Conservation (phyloP, 2,329 filamentous ascomycete species). For the Microdochium nivale region DNA sequence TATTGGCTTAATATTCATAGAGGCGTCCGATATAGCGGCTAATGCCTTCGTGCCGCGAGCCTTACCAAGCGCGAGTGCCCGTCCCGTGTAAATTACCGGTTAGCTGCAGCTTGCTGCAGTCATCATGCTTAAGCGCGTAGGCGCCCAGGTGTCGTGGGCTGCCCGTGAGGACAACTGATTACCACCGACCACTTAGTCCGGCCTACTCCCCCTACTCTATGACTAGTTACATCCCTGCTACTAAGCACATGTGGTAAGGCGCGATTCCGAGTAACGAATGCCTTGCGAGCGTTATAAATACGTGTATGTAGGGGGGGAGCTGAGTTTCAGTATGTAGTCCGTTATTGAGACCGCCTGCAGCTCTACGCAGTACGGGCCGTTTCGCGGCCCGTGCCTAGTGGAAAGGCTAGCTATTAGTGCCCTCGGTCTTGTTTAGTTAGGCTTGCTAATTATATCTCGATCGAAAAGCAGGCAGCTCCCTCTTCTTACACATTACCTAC, state of each 20-base stretch:
- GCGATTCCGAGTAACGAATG: neutral
- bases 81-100: neutral
- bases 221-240: too few species aligned
- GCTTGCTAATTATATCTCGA: too few species aligned
- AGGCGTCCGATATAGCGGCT: neutral
- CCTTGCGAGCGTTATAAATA: neutral
- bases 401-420: too few species aligned
- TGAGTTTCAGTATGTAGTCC: neutral
- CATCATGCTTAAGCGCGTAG: neutral
- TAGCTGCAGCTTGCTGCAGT: neutral
- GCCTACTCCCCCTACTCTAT: too few species aligned
- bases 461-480: too few species aligned
- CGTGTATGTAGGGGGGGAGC: neutral
- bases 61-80: neutral
- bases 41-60: neutral
- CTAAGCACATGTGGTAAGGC: neutral
- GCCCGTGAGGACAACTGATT: neutral
- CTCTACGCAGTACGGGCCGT: neutral
- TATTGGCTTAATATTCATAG: neutral
- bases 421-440: too few species aligned
- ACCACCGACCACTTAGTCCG: neutral
- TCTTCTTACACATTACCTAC: too few species aligned
- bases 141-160: neutral
- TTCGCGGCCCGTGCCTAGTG: too few species aligned
- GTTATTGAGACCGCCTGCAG: neutral